Base-by-base conservation (phyloP, 805 yeast genomes). In the Barnettozyma californica region DNA sequence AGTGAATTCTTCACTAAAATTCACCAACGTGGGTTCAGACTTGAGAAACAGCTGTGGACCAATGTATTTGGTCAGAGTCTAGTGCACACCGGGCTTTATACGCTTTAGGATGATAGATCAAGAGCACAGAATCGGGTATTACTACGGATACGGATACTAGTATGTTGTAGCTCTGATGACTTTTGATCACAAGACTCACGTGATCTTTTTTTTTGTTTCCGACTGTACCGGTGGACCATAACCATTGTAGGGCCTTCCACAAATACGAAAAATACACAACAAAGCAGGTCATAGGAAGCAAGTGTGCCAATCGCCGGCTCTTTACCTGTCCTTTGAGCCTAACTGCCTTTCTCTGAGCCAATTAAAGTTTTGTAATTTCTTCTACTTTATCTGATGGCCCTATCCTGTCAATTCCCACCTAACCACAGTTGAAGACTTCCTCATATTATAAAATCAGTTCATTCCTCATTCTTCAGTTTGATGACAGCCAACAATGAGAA, bases 61-160 rank as follows among this genome's bases (percentile, higher is more conserved):
- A 50, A 55, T 31, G 33, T 50, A 1, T 33, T 40, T 2, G 53
- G 55, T 11, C 52, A 53, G 11, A 48, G 44, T 2, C 46, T 61
- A 6, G 52, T 58, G 23, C 63, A 60, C 37, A 31, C 55, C 5
- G 64, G 64, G 1, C 34, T 60, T 0, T 61, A 60, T 20, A 21
- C 21, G 8, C 19, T 44, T 25, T 37, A 37, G 8, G n/a, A 34
- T 16, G 25, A 23, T 23, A n/a, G n/a, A n/a, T n/a, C n/a, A n/a
- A n/a, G n/a, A n/a, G n/a, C n/a, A n/a, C n/a, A n/a, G n/a, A n/a
- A n/a, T n/a, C n/a, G n/a, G n/a, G n/a, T n/a, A n/a, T n/a, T n/a
- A n/a, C n/a, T n/a, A n/a, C n/a, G n/a, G n/a, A n/a, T n/a, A n/a
- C n/a, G n/a, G n/a, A n/a, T 23, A 23, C 8, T 23, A 23, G 25